phyloP scores from a whole-genome alignment of 2,329 filamentous ascomycete genomes.

The Macrophomina tecta region DNA sequence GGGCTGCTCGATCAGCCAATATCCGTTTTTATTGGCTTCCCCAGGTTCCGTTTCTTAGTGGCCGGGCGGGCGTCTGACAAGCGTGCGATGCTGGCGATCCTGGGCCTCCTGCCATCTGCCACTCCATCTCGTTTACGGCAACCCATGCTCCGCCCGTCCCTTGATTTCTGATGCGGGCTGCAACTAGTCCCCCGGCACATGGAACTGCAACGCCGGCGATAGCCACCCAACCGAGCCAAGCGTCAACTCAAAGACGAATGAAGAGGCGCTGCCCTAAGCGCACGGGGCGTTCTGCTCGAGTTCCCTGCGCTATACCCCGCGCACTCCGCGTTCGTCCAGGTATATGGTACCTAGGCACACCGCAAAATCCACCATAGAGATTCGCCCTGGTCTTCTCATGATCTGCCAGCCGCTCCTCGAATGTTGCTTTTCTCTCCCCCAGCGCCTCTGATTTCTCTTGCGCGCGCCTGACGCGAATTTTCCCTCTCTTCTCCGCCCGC shows the following conservation, averaged over 20 bases:
- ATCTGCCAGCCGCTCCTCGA: conserved; percentile 8
- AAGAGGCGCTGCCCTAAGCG: conserved; percentile 17
- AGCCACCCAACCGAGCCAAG: conserved; percentile 28
- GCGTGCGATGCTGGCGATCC: conserved; percentile 27
- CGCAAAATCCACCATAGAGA: conserved; percentile 31
- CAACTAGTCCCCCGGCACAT: conserved; percentile 26
- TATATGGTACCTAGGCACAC: conserved; percentile 47
- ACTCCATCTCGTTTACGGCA: conserved; percentile 29
- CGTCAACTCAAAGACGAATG: conserved; percentile 26
- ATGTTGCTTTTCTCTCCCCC: conserved; percentile 24
- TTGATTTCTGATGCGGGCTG: conserved; percentile 27
- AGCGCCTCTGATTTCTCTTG: background rate
- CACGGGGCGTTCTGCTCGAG: conserved; percentile 28
- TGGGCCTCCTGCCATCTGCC: conserved; percentile 26
- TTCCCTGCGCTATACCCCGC: conserved; percentile 44
- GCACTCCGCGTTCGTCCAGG: conserved; percentile 38
- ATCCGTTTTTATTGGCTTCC: conserved; percentile 42
- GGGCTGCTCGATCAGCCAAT: conserved; percentile 41
- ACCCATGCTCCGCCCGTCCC: conserved; percentile 28
- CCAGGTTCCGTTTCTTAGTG: conserved; percentile 25
- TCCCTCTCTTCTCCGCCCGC: conserved; percentile 16
- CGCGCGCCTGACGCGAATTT: conserved; percentile 25
- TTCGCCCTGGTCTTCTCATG: conserved; percentile 5
- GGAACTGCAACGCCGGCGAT: conserved; percentile 27
- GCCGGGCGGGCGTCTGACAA: conserved; percentile 27